phyloP scores from a whole-genome alignment of 306 rosid species.

The Inga oerstediana region DNA sequence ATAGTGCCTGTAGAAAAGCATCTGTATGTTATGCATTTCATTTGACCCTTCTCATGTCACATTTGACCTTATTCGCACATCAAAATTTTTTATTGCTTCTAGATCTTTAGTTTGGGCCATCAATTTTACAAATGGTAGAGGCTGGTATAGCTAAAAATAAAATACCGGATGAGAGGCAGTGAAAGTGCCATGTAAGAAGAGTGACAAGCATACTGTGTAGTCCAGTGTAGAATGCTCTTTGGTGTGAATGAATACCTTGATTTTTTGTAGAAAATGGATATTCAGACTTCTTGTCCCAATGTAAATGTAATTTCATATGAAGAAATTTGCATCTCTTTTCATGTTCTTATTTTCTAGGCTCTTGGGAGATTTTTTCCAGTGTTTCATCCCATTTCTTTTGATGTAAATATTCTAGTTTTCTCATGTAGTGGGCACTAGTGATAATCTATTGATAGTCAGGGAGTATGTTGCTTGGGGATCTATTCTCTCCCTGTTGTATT shows the following conservation, averaged over 20 bases:
- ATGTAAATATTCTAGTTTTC: neutral
- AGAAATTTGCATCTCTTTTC: neutral
- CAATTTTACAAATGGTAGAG: neutral
- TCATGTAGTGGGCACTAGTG: neutral
- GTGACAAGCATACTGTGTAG: neutral
- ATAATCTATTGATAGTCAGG: neutral
- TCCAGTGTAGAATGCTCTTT: neutral
- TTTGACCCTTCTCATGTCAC: slow-evolving; percentile 26
- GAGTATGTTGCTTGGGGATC: neutral
- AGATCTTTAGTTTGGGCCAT: neutral
- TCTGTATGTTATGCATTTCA: slow-evolving; percentile 63
- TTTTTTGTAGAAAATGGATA: neutral
- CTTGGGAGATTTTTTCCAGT: too few relatives aligned
- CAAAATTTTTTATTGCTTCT: neutral
- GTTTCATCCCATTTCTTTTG: neutral
- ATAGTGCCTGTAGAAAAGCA: slow-evolving; percentile 75
- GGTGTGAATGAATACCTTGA: neutral
- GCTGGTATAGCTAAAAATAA: neutral
- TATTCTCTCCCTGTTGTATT: neutral
- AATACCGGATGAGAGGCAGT: neutral
- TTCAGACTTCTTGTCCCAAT: neutral
- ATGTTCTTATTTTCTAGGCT: neutral
- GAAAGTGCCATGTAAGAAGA: neutral
- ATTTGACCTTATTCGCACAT: slow-evolving; percentile 19
- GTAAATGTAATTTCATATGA: neutral